phyloP scores from a whole-genome alignment of 768 basidiomycete genomes.

The Tulasnella sp. region DNA sequence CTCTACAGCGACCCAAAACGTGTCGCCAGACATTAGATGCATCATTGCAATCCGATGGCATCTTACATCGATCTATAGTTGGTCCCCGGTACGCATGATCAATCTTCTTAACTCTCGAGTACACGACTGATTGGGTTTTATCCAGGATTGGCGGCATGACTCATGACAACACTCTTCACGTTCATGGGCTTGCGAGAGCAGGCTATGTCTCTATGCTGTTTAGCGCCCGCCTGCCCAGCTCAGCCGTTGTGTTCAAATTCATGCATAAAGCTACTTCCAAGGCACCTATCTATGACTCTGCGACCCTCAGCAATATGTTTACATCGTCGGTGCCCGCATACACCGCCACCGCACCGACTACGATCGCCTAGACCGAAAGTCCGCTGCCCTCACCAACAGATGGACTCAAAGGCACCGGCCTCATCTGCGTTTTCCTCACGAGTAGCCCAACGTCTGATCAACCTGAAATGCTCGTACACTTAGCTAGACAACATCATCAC shows the following conservation, averaged over 20 bases:
- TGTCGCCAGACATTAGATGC: constrained; percentile 54
- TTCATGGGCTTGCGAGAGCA: constrained; percentile 64
- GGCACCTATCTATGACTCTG: constrained; percentile 49
- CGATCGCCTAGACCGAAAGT: too few relatives aligned
- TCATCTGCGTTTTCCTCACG: constrained; percentile 64
- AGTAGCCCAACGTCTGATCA: constrained; percentile 76
- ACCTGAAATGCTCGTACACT: constrained; percentile 57
- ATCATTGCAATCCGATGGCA: constrained; percentile 35
- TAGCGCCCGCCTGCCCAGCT: constrained; percentile 65
- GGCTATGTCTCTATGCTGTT: constrained; percentile 71
- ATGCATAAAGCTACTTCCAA: constrained; percentile 49
- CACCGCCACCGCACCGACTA: too few relatives aligned
- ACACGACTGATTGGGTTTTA: constrained; percentile 12
- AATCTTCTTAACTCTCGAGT: neutral
- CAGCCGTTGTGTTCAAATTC: constrained; percentile 57
- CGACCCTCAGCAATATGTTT: constrained; percentile 14
- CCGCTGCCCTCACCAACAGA: too few relatives aligned
- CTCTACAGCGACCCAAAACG: constrained; percentile 56
- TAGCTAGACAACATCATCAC: constrained; percentile 52
- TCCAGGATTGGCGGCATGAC: constrained; percentile 61
- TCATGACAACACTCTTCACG: constrained; percentile 58
- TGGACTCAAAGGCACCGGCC: constrained; percentile 29
- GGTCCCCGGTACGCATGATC: constrained; percentile 53
- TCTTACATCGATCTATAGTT: constrained; percentile 48
- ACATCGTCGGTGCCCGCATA: too few relatives aligned